phyloP scores from a whole-genome alignment of 164 flowering plant genomes.

The Saururus chinensis region DNA sequence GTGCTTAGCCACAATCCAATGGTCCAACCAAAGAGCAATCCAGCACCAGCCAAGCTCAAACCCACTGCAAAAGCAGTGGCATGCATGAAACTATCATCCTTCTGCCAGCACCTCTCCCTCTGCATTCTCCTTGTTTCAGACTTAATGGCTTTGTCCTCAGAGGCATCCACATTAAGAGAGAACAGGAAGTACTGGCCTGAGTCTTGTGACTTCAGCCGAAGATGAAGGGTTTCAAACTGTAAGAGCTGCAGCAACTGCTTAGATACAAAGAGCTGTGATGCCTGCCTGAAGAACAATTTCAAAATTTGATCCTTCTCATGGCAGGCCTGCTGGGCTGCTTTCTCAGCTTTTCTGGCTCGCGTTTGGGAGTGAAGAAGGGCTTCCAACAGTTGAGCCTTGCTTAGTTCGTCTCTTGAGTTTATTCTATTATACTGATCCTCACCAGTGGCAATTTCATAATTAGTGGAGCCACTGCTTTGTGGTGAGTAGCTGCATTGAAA shows the following conservation, averaged over 20 bases:
- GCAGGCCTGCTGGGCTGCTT: constrained; percentile 55
- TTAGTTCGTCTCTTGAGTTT: constrained; percentile 19
- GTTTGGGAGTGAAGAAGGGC: constrained; percentile 91
- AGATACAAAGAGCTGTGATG: constrained; percentile 81
- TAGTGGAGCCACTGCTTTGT: neutral
- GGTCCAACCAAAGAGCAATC: constrained; percentile 70
- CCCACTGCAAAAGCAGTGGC: constrained; percentile 47
- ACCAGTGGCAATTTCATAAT: neutral
- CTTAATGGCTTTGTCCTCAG: constrained; percentile 20
- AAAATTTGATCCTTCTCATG: constrained; percentile 73
- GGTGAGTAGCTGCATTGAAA: neutral
- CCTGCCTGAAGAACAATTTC: constrained; percentile 75
- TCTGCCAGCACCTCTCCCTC: constrained; percentile 13
- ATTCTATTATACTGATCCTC: neutral
- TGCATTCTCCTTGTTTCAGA: constrained; percentile 15
- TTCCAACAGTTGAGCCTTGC: constrained; percentile 66
- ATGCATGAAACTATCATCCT: constrained; percentile 16
- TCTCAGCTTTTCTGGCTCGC: constrained; percentile 93
- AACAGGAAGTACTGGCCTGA: constrained; percentile 18
- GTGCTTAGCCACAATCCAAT: constrained; percentile 34
- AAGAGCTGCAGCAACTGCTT: constrained; percentile 73
- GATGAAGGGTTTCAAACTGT: constrained; percentile 43
- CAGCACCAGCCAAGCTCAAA: constrained; percentile 61
- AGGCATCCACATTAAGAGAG: constrained; percentile 35
- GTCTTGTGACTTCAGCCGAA: constrained; percentile 31